These are phyloP conservation scores for Basipetospora chlamydospora DNA, from an alignment of 2,329 filamentous ascomycete species.

Conservation along the genomic window DNA sequence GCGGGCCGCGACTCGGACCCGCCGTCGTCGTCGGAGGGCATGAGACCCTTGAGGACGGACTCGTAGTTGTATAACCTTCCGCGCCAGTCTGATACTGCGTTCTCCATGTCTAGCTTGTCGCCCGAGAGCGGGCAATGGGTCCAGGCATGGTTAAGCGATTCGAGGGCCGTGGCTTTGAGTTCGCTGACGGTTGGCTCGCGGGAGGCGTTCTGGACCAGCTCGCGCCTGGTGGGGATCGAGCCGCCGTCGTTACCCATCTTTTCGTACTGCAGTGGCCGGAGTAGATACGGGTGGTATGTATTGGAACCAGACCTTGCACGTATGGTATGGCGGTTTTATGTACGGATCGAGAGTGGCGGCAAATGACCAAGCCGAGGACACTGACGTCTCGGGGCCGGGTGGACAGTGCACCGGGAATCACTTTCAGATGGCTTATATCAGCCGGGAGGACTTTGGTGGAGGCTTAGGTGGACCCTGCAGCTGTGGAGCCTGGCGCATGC, in stretches of 20 bases:
- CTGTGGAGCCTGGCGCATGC: too few relatives aligned
- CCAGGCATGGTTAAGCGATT: conserved; percentile 80
- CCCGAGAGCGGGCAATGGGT: conserved; percentile 75
- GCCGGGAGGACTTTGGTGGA: too few relatives aligned
- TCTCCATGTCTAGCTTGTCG: conserved; percentile 50
- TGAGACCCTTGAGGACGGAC: conserved; percentile 52
- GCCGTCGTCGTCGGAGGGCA: conserved; percentile 45
- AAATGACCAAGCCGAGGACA: too few relatives aligned
- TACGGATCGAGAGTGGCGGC: too few relatives aligned
- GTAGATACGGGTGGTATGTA: conserved; percentile 9
- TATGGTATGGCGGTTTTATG: too few relatives aligned
- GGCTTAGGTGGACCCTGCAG: too few relatives aligned
- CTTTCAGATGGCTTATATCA: neutral
- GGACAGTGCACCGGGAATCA: neutral
- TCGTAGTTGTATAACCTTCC: conserved; percentile 94
- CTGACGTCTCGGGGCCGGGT: too few relatives aligned
- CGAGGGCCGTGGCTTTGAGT: conserved; percentile 74
- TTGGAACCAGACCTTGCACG: too few relatives aligned
- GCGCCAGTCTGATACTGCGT: conserved; percentile 69
- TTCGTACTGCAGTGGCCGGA: too few relatives aligned
- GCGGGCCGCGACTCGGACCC: conserved; percentile 16
- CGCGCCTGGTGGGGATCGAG: conserved; percentile 86
- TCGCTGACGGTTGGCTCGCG: conserved; percentile 69
- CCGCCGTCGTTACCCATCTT: conserved; percentile 99
- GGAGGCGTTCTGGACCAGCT: conserved; percentile 88